Conservation (phyloP, 1,284 basidiomycete genomes). For the Cryptococcus sp. region DNA sequence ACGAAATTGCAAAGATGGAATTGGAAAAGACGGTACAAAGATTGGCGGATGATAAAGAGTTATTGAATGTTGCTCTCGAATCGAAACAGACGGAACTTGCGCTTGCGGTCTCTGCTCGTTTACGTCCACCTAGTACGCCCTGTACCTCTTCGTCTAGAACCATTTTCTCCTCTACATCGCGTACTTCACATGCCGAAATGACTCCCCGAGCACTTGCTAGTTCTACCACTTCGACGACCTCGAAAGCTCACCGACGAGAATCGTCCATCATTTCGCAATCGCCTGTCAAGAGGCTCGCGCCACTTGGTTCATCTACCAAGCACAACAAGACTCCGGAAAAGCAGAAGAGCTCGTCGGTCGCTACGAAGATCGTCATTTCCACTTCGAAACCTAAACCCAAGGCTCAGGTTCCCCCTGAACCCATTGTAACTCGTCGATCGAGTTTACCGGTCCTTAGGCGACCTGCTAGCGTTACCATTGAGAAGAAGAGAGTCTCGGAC, state of each 20-base stretch:
- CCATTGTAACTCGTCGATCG: constrained; percentile 11
- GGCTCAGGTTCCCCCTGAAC: not conserved
- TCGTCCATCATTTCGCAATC: constrained; percentile 2
- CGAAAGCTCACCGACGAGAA: not conserved
- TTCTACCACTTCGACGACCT: not conserved
- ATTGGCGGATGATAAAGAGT: constrained; percentile 30
- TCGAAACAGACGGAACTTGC: constrained; percentile 27
- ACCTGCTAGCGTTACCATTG: not conserved
- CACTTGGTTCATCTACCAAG: not conserved
- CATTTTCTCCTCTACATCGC: not conserved
- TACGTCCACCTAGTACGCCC: not conserved
- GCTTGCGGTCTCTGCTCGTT: constrained; percentile 8
- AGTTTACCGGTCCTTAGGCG: constrained; percentile 24
- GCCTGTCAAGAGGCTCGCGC: not conserved
- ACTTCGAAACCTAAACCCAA: not conserved
- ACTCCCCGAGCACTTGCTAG: not conserved
- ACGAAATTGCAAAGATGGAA: constrained; percentile 13
- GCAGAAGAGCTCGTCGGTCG: not conserved
- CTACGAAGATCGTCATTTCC: not conserved
- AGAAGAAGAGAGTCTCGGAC: not conserved
- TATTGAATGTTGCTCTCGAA: constrained; percentile 35
- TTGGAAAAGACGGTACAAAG: constrained; percentile 17
- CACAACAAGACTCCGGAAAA: not conserved
- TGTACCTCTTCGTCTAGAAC: not conserved
- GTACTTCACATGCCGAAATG: not conserved